Percentiles rank a stretch among this genome's conserved stretches.
Evolutionary conservation across 2,329 filamentous ascomycete genomes (phyloP).

Genomic region (Harringtonia aguacate): DNA sequence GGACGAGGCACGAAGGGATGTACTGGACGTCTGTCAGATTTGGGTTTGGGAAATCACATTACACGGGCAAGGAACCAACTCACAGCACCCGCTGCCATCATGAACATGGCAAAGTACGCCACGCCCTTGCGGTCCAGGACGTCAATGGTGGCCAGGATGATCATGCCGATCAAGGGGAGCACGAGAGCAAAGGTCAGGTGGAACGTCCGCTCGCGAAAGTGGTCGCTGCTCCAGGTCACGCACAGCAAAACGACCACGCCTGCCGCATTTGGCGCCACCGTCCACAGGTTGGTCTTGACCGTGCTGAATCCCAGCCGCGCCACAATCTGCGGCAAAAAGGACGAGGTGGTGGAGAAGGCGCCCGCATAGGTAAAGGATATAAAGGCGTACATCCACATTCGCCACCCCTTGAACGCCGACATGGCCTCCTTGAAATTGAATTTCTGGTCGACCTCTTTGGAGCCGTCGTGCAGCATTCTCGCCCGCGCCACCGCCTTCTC

Average conservation of each 20-base stretch:
- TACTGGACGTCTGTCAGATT: too few relatives aligned
- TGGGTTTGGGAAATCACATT: too few relatives aligned
- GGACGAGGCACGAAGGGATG: conserved; percentile 10
- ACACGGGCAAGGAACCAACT: too few relatives aligned
- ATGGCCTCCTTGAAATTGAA: conserved; percentile 6
- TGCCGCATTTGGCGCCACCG: conserved; percentile 11
- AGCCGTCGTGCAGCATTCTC: conserved; percentile 8
- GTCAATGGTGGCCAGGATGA: conserved; percentile 9
- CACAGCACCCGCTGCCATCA: conserved; percentile 9
- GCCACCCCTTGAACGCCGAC: conserved; percentile 3
- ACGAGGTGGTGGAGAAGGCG: conserved; percentile 9
- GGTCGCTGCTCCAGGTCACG: conserved; percentile 11
- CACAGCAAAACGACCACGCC: conserved; percentile 9
- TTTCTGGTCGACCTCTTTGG: conserved; percentile 8
- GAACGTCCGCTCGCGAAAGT: conserved; percentile 9
- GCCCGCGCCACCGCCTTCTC: conserved; percentile 11
- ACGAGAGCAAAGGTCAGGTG: conserved; percentile 9
- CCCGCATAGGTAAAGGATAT: conserved; percentile 9
- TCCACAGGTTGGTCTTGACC: conserved; percentile 12
- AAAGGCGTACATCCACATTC: conserved; percentile 7
- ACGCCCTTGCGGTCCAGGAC: conserved; percentile 7
- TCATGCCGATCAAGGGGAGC: conserved; percentile 3
- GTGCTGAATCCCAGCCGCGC: conserved; percentile 10
- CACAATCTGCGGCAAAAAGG: conserved; percentile 12
- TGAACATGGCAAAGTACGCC: conserved; percentile 11